Conservation (phyloP, 345 rosid species). For the Citrus sinensis region DVS_A1.0 CM039164.1:7983001-7983500, state of each 20-base stretch:
- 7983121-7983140: not conserved
- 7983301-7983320: constrained; percentile 32
- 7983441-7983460: constrained; percentile 36
- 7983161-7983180: not conserved
- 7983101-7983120: not conserved
- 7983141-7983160: not conserved
- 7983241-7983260: not conserved
- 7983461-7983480: constrained; percentile 33
- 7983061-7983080: constrained; percentile 5
- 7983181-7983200: not conserved
- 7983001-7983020: not conserved
- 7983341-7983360: constrained; percentile 24
- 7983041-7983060: constrained; percentile 4
- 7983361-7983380: not conserved
- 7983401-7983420: not conserved
- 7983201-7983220: constrained; percentile 3
- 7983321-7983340: constrained; percentile 40
- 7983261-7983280: constrained; percentile 40
- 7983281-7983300: constrained; percentile 35
- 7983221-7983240: not conserved
- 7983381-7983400: not conserved
- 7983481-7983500: constrained; percentile 36
- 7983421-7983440: constrained; percentile 22
- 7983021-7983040: constrained; percentile 1
- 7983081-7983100: constrained; percentile 3